Percentiles rank a stretch among this genome's conserved stretches.
Conservation (phyloP, 352 stramenopile genomes). For the Lagenidium sp. region DNA sequence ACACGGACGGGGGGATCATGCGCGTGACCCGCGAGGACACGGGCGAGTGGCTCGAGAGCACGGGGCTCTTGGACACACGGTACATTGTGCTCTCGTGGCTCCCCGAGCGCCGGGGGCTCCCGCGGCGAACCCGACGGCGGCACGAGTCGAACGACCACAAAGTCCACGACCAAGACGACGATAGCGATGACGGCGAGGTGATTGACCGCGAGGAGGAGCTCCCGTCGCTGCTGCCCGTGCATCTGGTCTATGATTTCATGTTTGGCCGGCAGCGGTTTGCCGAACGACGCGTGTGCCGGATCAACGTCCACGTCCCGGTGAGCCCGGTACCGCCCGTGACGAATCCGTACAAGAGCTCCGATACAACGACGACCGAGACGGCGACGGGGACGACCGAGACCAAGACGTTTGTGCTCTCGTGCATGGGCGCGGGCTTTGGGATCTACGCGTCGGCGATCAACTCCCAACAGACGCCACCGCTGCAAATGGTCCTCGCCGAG, state of each 20-base stretch:
- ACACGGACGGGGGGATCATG: slow-evolving; percentile 37
- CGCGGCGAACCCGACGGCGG: neutral
- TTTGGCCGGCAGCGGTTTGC: slow-evolving; percentile 7
- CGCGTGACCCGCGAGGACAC: slow-evolving; percentile 54
- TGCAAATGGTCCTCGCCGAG: slow-evolving; percentile 34
- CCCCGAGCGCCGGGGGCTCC: slow-evolving; percentile 10
- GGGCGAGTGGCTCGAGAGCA: slow-evolving; percentile 60
- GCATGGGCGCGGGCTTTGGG: slow-evolving; percentile 53
- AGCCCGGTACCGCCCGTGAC: slow-evolving; percentile 2
- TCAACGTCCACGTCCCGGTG: slow-evolving; percentile 19
- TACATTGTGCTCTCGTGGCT: slow-evolving; percentile 15
- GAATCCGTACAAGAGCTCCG: slow-evolving; percentile 7
- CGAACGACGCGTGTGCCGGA: slow-evolving; percentile 23
- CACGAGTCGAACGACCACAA: neutral
- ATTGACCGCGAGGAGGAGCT: too few relatives aligned
- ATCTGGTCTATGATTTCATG: slow-evolving; percentile 30
- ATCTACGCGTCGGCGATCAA: slow-evolving; percentile 11
- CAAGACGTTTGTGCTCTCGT: slow-evolving; percentile 30
- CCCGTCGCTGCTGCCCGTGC: slow-evolving; percentile 14
- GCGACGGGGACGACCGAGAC: neutral
- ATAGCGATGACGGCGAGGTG: too few relatives aligned
- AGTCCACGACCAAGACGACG: slow-evolving; percentile 9
- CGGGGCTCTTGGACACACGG: slow-evolving; percentile 28
- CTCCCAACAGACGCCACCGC: slow-evolving; percentile 12
- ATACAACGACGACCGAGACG: neutral